Evolutionary conservation across 2,329 filamentous ascomycete species (phyloP), one percentile per base, ranked within the genome.

Genomic region (Epichloe festucae): DNA sequence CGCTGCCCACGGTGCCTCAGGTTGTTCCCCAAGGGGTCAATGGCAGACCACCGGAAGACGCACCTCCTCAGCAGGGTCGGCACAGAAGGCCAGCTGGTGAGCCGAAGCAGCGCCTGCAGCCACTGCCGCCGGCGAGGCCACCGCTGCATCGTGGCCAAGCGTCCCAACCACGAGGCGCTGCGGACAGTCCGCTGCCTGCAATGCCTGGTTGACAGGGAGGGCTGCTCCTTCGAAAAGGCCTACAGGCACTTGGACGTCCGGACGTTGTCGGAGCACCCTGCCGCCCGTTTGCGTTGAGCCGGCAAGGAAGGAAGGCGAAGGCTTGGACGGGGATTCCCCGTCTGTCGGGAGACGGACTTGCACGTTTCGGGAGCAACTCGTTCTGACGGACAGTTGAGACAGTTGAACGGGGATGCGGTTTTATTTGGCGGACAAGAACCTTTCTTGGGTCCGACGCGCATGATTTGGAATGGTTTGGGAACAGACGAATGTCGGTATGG

Each of bases 61-160:
- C 52, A 53, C 35, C 19, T 21, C 31, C n/a, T 45, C 48, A 15
- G 6, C 15, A 12, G 8, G 2, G 21, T 7, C 7, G 40, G 45
- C 46, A 35, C 11, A 5, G 17, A 45, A 17, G 46, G 51, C 34
- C 15, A n/a, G 21, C n/a, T 4, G 11, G 21, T 49, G 23, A 15
- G 34, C 17, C 14, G 5, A 10, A 11, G 5, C 23, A 41, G 31
- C 2, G 27, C 17, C 10, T 52, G 51, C 46, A 19, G 1, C 8
- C 34, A 40, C 21, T 52, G 51, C 47, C 11, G 6, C 35, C 10
- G 14, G 1, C 31, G 21, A 15, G 41, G 51, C 11, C 19, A 21
- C 10, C 34, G 19, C 5, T 52, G 51, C 42, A 46, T 52, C 34
- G 51, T 52, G 46, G 51, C 51, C 23, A 49, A 15, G 36, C 27